Conservation (phyloP, 257 asterid genomes). For the Solanum pimpinellifolium region DNA sequence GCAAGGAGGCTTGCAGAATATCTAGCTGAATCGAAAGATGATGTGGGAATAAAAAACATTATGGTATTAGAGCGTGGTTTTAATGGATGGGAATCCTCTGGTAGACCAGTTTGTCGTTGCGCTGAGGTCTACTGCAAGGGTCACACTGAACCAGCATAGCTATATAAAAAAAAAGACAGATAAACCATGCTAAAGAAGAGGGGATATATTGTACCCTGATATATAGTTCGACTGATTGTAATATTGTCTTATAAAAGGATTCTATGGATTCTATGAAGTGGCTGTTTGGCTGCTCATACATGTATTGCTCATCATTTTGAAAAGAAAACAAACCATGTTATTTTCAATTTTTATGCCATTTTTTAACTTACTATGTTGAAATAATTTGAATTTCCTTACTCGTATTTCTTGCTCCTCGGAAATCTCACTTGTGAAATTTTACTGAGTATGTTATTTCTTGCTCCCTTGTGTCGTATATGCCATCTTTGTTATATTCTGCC, state of each 20-base stretch:
- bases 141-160: slow-evolving; percentile 10
- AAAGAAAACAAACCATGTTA: background rate
- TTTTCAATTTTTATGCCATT: background rate
- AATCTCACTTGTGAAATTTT: background rate
- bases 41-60: slow-evolving; percentile 46
- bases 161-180: background rate
- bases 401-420: background rate
- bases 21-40: slow-evolving; percentile 37
- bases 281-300: background rate
- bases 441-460: background rate
- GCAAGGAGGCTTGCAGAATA: slow-evolving; percentile 75
- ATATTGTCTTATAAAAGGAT: background rate
- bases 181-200: background rate
- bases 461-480: background rate
- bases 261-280: background rate
- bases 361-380: background rate
- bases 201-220: background rate
- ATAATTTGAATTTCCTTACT: background rate
- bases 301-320: background rate
- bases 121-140: slow-evolving; percentile 66
- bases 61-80: slow-evolving; percentile 81
- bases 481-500: background rate
- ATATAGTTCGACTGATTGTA: background rate
- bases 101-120: slow-evolving; percentile 84
- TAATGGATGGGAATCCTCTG: slow-evolving; percentile 92